These are phyloP conservation scores for Colletotrichum musae DNA, from an alignment of 2,329 filamentous ascomycete genomes.

Conservation along the genomic window DNA sequence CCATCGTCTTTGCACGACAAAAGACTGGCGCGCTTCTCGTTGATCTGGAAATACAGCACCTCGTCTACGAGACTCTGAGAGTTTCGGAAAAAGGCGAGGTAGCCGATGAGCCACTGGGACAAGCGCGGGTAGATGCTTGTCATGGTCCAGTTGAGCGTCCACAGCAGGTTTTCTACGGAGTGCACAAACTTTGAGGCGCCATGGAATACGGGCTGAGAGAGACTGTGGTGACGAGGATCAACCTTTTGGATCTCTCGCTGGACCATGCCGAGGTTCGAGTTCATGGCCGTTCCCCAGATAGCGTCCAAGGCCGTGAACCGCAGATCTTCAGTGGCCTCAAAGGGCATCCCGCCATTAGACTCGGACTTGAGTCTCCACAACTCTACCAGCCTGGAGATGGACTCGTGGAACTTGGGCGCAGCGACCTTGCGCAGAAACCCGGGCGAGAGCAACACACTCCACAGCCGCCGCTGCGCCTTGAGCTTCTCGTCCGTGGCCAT, in stretches of 20 bases:
- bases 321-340: not conserved
- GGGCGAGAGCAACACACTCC: not conserved
- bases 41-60: not conserved
- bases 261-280: slow-evolving; percentile 1
- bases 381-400: not conserved
- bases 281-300: not conserved
- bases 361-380: not conserved
- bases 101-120: not conserved
- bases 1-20: not conserved
- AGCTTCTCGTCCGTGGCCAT: not conserved
- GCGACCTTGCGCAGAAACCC: not conserved
- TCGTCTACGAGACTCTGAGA: not conserved
- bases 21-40: not conserved
- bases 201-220: not conserved
- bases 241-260: not conserved
- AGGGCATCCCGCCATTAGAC: not conserved
- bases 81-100: not conserved
- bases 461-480: not conserved
- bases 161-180: not conserved
- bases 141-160: not conserved
- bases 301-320: slow-evolving; percentile 1
- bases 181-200: not conserved
- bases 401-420: not conserved
- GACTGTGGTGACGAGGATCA: not conserved
- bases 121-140: not conserved